phyloP scores from a whole-genome alignment of 2,329 filamentous ascomycete genomes.

The Penicillium sp. region DNA sequence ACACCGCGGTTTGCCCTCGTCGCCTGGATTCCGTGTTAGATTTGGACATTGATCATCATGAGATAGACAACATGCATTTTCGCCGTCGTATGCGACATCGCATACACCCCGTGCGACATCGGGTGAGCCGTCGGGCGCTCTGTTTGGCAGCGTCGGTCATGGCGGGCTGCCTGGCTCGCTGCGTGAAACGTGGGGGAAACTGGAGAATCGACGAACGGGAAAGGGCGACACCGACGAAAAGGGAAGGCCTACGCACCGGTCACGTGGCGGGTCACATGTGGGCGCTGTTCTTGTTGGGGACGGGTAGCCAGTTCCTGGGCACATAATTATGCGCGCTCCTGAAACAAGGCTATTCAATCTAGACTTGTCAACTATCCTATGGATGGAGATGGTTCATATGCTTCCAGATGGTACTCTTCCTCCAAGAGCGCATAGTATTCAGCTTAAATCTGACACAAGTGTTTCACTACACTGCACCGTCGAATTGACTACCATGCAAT shows the following conservation, averaged over 20 bases:
- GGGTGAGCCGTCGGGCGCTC: slow-evolving; percentile 14
- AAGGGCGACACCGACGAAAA: slow-evolving; percentile 7
- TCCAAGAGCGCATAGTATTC: too few relatives aligned
- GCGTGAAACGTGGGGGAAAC: background rate
- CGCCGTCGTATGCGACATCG: slow-evolving; percentile 52
- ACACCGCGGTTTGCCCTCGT: slow-evolving; percentile 54
- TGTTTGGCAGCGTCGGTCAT: slow-evolving; percentile 15
- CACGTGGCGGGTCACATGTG: slow-evolving; percentile 8
- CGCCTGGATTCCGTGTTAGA: slow-evolving; percentile 40
- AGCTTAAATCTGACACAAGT: too few relatives aligned
- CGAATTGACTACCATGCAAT: too few relatives aligned
- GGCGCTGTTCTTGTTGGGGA: too few relatives aligned
- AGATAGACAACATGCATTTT: slow-evolving; percentile 45
- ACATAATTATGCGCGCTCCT: too few relatives aligned
- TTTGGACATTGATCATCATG: background rate
- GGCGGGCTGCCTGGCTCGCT: background rate
- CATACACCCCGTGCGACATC: slow-evolving; percentile 49
- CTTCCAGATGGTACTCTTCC: too few relatives aligned
- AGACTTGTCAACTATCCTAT: too few relatives aligned
- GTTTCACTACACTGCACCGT: too few relatives aligned
- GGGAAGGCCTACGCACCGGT: slow-evolving; percentile 21
- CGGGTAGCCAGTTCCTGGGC: too few relatives aligned
- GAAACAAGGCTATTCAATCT: too few relatives aligned
- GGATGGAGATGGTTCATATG: too few relatives aligned
- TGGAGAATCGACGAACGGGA: background rate